phyloP scores from a whole-genome alignment of 73 alveolate genomes.

The Paramecium pentaurelia region DNA sequence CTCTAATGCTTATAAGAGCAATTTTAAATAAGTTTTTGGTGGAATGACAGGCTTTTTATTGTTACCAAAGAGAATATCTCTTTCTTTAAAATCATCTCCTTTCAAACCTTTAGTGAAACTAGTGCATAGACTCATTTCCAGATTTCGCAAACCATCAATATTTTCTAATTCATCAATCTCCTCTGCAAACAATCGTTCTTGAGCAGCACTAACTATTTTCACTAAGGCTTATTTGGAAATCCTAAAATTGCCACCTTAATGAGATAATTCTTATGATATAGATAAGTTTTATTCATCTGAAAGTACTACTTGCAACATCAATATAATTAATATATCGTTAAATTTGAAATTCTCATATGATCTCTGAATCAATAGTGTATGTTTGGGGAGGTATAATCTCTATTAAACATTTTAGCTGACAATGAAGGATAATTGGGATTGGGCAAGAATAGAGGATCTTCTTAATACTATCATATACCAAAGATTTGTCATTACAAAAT shows the following conservation, averaged over 20 bases:
- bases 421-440: conserved; percentile 73
- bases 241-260: not conserved
- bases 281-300: conserved; percentile 18
- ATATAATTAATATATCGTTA: conserved; percentile 28
- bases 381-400: conserved; percentile 71
- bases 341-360: conserved; percentile 23
- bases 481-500: conserved; percentile 70
- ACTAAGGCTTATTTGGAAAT: not conserved
- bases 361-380: conserved; percentile 60
- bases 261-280: not conserved
- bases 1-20: conserved; percentile 33
- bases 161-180: conserved; percentile 28
- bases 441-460: conserved; percentile 34
- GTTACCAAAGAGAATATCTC: conserved; percentile 12
- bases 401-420: conserved; percentile 55
- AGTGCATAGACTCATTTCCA: conserved; percentile 40
- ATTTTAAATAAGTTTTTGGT: conserved; percentile 25
- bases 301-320: conserved; percentile 32
- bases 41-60: conserved; percentile 38
- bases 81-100: conserved; percentile 32
- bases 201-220: conserved; percentile 5
- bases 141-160: not conserved
- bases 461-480: conserved; percentile 50
- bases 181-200: conserved; percentile 16
- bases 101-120: conserved; percentile 51